Evolutionary conservation across 2,329 filamentous ascomycete genomes (phyloP).

Genomic region (Diaporthe caulivora): DNA sequence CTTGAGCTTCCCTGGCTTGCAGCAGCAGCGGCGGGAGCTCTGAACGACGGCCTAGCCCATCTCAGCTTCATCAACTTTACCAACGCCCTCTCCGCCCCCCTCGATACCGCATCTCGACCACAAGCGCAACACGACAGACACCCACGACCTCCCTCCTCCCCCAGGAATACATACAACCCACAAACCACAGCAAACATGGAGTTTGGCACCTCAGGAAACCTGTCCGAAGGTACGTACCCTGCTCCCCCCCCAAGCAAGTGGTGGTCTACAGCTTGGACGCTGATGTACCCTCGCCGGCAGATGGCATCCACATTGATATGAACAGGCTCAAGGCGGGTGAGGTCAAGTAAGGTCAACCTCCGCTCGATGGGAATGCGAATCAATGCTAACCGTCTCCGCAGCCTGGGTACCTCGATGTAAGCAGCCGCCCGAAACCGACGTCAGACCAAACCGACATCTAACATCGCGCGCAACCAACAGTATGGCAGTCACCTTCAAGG

Average conservation of each 20-base stretch:
- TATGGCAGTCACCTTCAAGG: slow-evolving; percentile 99
- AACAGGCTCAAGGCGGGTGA: slow-evolving; percentile 98
- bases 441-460: slow-evolving; percentile 39
- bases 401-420: slow-evolving; percentile 97
- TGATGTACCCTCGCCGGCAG: slow-evolving; percentile 59
- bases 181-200: slow-evolving; percentile 63
- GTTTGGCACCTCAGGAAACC: slow-evolving; percentile 71
- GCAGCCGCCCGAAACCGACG: slow-evolving; percentile 44
- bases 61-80: slow-evolving; percentile 18
- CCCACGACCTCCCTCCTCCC: neutral
- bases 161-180: slow-evolving; percentile 35
- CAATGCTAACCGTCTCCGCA: slow-evolving; percentile 57
- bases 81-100: slow-evolving; percentile 23
- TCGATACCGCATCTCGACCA: slow-evolving; percentile 26
- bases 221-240: slow-evolving; percentile 73
- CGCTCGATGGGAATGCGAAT: slow-evolving; percentile 13
- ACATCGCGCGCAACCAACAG: slow-evolving; percentile 60
- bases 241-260: too few species aligned
- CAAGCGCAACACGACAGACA: neutral
- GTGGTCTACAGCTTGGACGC: slow-evolving; percentile 37
- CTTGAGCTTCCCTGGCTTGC: slow-evolving; percentile 51
- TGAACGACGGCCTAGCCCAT: slow-evolving; percentile 44
- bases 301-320: slow-evolving; percentile 99
- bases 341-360: slow-evolving; percentile 83
- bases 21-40: slow-evolving; percentile 21